Base-by-base conservation (phyloP, 2,329 filamentous ascomycete genomes). In the Fusarium euwallaceae region DNA sequence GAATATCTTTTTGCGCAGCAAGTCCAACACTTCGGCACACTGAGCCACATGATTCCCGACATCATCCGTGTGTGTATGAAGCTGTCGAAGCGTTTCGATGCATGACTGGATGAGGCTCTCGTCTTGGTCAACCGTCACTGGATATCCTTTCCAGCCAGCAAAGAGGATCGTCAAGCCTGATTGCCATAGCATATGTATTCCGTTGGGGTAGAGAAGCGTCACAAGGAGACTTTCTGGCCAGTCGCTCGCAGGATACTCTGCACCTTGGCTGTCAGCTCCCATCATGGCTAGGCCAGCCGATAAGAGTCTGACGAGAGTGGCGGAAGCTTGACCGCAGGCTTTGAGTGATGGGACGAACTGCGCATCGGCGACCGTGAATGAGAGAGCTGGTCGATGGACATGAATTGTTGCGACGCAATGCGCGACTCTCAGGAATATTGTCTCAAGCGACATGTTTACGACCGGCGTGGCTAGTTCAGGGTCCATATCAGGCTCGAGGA, bases 161-260 rank as follows among this genome's bases (percentile, higher is more conserved):
- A 78, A 79, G 4, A 79, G 56, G 6, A 79, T 66, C 1, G 75
- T 79, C 9, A 79, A 43, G 2, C 77, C 77, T 16, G 75, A 74
- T 41, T 79, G 72, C 78, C 75, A 79, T 10, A 79, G 66, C 76
- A 79, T 78, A 36, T 79, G 76, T 17, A 73, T 51, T n/a, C 78
- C 74, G 22, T 73, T 76, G 3, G 78, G 78, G 9, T 78, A 78
- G 3, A 79, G 71, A 4, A 78, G 66, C 3, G 59, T 39, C 4
- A 66, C 43, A 20, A 68, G 37, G 2, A 73, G 12, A 22, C 55
- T 43, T 14, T 56, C 41, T 36, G 55, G 41, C 55, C 55, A 61
- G 34, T 55, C 20, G 4, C 6, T 27, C 2, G 29, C 6, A 16
- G n/a, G 48, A 41, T 43, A 10, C 4, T 41, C 20, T 27, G 61